These are phyloP conservation scores for Colletotrichum truncatum DNA, from an alignment of 2,329 filamentous ascomycete genomes.

Conservation along the genomic window DNA sequence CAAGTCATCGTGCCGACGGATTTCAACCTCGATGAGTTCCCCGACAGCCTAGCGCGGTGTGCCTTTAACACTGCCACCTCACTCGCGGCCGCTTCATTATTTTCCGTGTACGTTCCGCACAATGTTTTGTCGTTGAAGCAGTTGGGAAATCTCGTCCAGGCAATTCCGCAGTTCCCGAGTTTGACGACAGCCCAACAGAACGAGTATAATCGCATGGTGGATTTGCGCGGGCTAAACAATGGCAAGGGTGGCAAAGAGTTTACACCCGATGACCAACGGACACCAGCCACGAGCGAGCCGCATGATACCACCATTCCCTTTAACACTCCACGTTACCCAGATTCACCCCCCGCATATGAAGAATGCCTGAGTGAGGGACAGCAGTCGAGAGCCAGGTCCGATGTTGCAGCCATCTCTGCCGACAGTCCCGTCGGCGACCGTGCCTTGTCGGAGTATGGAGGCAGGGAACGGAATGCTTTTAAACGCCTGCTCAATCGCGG, in stretches of 20 bases:
- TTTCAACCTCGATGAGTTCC: not conserved
- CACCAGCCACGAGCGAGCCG: not conserved
- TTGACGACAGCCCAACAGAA: not conserved
- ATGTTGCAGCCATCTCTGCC: not conserved
- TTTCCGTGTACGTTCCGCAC: not conserved
- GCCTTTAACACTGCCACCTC: not conserved
- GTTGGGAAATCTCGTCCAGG: not conserved
- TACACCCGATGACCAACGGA: not conserved
- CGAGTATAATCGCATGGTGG: not conserved
- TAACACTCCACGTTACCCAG: not conserved
- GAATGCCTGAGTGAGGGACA: not conserved
- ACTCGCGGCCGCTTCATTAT: not conserved
- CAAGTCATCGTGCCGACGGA: not conserved
- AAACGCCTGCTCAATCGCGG: not conserved
- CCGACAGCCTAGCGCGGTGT: not conserved
- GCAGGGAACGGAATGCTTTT: not conserved
- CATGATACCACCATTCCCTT: not conserved
- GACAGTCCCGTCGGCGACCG: not conserved
- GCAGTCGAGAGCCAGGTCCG: no score
- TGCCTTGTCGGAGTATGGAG: not conserved
- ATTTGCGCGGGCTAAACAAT: slow-evolving; percentile 4
- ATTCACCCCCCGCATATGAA: slow-evolving; percentile 1
- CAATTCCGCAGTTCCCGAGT: not conserved
- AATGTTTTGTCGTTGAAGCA: not conserved
- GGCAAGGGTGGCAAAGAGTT: slow-evolving; percentile 4